Percentiles rank a stretch among this genome's conserved stretches.
Evolutionary conservation across 2,329 filamentous ascomycete genomes (phyloP).

Genomic region (Talaromyces funiculosus): DNA sequence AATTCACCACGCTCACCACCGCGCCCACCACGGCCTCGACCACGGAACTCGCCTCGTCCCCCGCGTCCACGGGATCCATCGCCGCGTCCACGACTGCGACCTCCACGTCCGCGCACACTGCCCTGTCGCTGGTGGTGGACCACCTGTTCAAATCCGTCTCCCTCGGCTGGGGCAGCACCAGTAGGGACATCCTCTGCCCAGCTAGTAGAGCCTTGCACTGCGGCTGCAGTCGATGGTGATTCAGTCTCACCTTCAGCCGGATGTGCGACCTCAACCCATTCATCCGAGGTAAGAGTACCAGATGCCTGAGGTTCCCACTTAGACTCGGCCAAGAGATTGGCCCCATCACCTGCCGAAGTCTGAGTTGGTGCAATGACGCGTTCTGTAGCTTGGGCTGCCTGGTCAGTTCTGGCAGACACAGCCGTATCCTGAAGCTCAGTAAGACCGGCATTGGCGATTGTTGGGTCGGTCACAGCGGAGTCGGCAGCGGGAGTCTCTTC

Average conservation of each 20-base stretch:
- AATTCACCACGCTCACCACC: slow-evolving; percentile 30
- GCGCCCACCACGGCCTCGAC: slow-evolving; percentile 22
- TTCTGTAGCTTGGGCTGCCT: slow-evolving; percentile 18
- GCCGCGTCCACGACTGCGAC: slow-evolving; percentile 29
- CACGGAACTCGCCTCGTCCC: slow-evolving; percentile 21
- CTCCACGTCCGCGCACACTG: slow-evolving; percentile 32
- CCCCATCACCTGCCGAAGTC: slow-evolving; percentile 38
- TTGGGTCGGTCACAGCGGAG: slow-evolving; percentile 47
- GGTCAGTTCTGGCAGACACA: slow-evolving; percentile 49
- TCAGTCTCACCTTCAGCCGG: slow-evolving; percentile 68
- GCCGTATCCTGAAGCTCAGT: slow-evolving; percentile 53
- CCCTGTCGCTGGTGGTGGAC: slow-evolving; percentile 29
- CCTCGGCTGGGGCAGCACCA: slow-evolving; percentile 27
- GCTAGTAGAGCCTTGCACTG: slow-evolving; percentile 54
- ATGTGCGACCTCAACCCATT: slow-evolving; percentile 72
- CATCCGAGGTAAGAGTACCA: slow-evolving; percentile 51
- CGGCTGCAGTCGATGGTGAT: slow-evolving; percentile 55
- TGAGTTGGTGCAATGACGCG: slow-evolving; percentile 30
- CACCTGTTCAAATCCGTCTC: slow-evolving; percentile 35
- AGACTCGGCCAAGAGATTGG: slow-evolving; percentile 45
- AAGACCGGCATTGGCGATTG: slow-evolving; percentile 53
- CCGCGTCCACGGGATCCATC: slow-evolving; percentile 35
- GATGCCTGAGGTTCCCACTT: slow-evolving; percentile 52
- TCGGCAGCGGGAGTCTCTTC: slow-evolving; percentile 39
- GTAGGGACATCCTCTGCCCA: slow-evolving; percentile 79